Evolutionary conservation across 2,329 filamentous ascomycete genomes (phyloP).

Genomic region (Neofusicoccum ribis): DNA sequence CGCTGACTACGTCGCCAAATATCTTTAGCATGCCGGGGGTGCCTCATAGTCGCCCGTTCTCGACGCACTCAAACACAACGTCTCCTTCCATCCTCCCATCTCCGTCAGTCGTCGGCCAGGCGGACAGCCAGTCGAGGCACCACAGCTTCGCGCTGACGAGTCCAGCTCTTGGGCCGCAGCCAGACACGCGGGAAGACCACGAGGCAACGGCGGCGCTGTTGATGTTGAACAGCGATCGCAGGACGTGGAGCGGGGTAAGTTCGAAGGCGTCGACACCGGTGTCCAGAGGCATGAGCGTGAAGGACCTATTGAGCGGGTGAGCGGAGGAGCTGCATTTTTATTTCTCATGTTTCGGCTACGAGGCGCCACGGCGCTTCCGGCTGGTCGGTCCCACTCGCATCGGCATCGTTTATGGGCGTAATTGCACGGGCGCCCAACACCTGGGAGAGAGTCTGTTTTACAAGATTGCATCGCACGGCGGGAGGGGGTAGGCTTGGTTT

Average conservation of each 20-base stretch:
- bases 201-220: constrained; percentile 83
- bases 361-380: neutral
- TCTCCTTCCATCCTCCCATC: constrained; percentile 38
- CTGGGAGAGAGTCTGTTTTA: neutral
- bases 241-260: constrained; percentile 44
- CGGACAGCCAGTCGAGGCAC: constrained; percentile 22
- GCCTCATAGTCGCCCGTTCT: constrained; percentile 30
- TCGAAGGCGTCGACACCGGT: constrained; percentile 22
- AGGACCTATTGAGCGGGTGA: constrained; percentile 44
- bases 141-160: constrained; percentile 30
- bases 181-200: constrained; percentile 51
- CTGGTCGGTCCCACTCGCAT: neutral
- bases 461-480: neutral
- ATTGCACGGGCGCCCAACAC: neutral
- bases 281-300: constrained; percentile 45
- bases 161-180: constrained; percentile 37
- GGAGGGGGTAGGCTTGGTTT: neutral
- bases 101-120: constrained; percentile 22
- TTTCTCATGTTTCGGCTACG: neutral
- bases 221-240: constrained; percentile 81
- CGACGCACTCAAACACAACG: constrained; percentile 36
- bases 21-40: constrained; percentile 32
- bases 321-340: neutral
- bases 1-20: constrained; percentile 30
- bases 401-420: neutral